These are phyloP conservation scores for Boletus tylopilopsis DNA, from an alignment of 768 basidiomycete genomes.

Conservation along the genomic window DNA sequence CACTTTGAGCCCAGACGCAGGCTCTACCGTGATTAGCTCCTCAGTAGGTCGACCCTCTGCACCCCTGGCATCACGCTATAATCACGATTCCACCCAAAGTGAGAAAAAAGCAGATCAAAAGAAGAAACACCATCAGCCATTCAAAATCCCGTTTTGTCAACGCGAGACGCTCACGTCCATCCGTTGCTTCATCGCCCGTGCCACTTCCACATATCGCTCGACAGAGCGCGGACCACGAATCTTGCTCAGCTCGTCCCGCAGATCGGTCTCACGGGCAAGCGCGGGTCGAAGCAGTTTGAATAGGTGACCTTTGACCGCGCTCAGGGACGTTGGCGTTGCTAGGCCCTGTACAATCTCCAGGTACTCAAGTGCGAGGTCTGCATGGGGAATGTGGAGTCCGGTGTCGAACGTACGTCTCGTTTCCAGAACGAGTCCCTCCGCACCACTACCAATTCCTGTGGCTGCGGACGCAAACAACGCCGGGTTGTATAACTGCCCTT, in stretches of 20 bases:
- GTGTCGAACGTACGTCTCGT: conserved; percentile 29
- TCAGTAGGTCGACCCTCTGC: conserved; percentile 26
- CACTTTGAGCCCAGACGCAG: conserved; percentile 44
- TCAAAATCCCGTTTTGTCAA: neutral
- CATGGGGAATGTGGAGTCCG: conserved; percentile 51
- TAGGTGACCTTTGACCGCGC: conserved; percentile 87
- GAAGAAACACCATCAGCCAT: neutral
- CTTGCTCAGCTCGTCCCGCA: conserved; percentile 68
- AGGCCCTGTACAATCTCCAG: conserved; percentile 63
- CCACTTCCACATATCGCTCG: conserved; percentile 47
- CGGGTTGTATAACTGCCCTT: conserved; percentile 92
- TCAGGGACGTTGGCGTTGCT: conserved; percentile 64
- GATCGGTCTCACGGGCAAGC: conserved; percentile 58
- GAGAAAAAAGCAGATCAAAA: neutral
- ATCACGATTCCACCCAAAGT: neutral
- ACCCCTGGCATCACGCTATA: conserved; percentile 47
- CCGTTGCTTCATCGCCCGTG: conserved; percentile 54
- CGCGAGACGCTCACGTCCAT: conserved; percentile 46
- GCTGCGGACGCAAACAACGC: conserved; percentile 56
- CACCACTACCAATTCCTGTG: conserved; percentile 10
- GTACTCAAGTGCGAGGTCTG: conserved; percentile 80
- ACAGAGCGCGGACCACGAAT: conserved; percentile 30
- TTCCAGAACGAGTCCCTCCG: neutral
- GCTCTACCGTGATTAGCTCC: conserved; percentile 41
- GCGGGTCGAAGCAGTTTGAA: conserved; percentile 90